These are phyloP conservation scores for Pichia scutulata DNA, from an alignment of 805 yeast genomes.

Conservation along the genomic window DNA sequence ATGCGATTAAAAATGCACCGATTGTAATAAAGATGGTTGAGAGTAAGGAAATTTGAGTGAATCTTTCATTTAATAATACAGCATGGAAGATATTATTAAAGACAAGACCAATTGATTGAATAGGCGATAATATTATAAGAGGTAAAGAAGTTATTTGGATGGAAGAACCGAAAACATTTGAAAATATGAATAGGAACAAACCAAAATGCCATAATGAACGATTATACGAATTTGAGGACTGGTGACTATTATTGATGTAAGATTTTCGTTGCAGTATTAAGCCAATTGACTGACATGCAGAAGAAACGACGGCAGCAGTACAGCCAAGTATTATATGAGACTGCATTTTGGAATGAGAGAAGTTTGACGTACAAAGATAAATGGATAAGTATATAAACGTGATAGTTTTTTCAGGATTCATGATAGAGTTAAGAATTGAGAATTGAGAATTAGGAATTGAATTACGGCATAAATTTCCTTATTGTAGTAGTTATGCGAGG, in stretches of 20 bases:
- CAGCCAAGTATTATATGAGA: constrained; percentile 41
- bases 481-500: too few relatives aligned
- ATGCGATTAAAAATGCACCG: constrained; percentile 76
- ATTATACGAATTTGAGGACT: constrained; percentile 30
- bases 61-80: constrained; percentile 57
- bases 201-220: constrained; percentile 72
- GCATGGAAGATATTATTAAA: constrained; percentile 74
- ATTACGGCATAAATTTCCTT: too few relatives aligned
- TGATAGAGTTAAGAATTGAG: too few relatives aligned
- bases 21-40: constrained; percentile 64
- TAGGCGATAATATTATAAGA: constrained; percentile 66
- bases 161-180: constrained; percentile 74
- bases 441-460: too few relatives aligned
- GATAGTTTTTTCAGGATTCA: too few relatives aligned
- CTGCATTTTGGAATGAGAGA: constrained; percentile 21
- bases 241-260: constrained; percentile 38
- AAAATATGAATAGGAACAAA: constrained; percentile 55
- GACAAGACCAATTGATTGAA: constrained; percentile 83
- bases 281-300: constrained; percentile 76
- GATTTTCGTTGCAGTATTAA: constrained; percentile 76
- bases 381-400: too few relatives aligned
- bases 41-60: constrained; percentile 44
- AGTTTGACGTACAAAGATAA: too few relatives aligned
- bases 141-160: constrained; percentile 84
- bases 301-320: constrained; percentile 61